Percentiles rank a stretch among this genome's conserved stretches.
Conservation (phyloP, 345 rosid species). For the Arabidopsis thaliana region TAIR10.1 NC_003070.9:5089001-5089500, state of each 20-base stretch:
- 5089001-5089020: neutral
- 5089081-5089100: too few relatives aligned
- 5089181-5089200: too few relatives aligned
- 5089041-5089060: neutral
- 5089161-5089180: too few relatives aligned
- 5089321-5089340: too few relatives aligned
- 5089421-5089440: neutral
- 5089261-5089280: neutral
- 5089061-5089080: neutral
- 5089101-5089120: too few relatives aligned
- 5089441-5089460: neutral
- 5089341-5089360: neutral
- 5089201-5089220: neutral
- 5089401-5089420: too few relatives aligned
- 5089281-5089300: neutral
- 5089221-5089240: neutral
- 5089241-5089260: neutral
- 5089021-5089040: slow-evolving; percentile 4
- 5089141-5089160: too few relatives aligned
- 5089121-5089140: too few relatives aligned
- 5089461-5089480: neutral
- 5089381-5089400: neutral
- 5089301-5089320: too few relatives aligned
- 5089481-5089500: neutral
- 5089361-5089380: neutral